Base-by-base conservation (phyloP, 2,329 filamentous ascomycete genomes). In the Penicillium sp. region DNA sequence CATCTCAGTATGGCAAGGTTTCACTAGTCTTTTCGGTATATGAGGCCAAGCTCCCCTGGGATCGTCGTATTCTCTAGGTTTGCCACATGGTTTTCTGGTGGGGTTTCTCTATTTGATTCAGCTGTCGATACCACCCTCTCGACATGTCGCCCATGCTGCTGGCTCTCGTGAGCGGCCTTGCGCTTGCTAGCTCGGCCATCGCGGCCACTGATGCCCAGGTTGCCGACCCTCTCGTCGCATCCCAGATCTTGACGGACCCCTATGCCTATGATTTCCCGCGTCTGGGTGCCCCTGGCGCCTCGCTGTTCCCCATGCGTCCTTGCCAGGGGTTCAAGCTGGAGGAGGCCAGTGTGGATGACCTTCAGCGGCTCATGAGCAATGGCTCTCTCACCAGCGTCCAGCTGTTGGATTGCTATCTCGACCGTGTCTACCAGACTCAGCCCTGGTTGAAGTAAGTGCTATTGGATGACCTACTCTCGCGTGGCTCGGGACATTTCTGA, bases 261-360 rank as follows among this genome's bases (percentile, higher is more conserved):
- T 71, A 70, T 56, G 57, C 57, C 41, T 77, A 73, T 63, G 69
- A 79, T 54, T 79, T 80, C 63, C 77, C 77, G 12, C 54, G 70
- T 14, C 61, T 77, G 52, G 72, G 71, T 48, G 69, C 71, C 64
- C 65, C 69, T 55, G 72, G 72, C 8, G 63, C 67, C 12, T 65
- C 64, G 3, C 63, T 82, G 35, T 90, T 91, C 67, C 83, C 86
- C 2, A 89, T 90, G 87, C 80, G 78, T 0, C 71, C 71, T 12
- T 92, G 89, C 71, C 75, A 83, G 57, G 83, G 82, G 10, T 81
- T 90, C 64, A 76, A 79, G 50, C 78, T 91, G 15, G 87, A 90
- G 73, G 89, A 91, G 71, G 87, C 87, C 15, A 88, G 84, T 6
- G 88, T 91, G 62, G 87, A 90, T 63, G 76, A 88, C 60, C 82